phyloP scores from a whole-genome alignment of 1,284 basidiomycete species.

The Leccinum griseonigrum region DNA sequence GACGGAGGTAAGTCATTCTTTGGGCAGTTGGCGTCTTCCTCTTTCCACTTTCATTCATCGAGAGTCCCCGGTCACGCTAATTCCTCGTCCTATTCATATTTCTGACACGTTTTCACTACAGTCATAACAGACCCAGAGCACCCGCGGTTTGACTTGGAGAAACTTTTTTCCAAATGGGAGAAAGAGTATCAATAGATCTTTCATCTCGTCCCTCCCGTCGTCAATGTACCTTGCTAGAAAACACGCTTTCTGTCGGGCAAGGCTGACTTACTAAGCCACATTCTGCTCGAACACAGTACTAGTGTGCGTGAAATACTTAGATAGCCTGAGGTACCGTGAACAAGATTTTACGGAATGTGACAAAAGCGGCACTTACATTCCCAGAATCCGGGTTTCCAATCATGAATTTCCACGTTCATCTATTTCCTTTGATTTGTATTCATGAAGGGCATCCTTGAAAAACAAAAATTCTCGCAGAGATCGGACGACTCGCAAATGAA shows the following conservation, averaged over 20 bases:
- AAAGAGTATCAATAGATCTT: slow-evolving; percentile 48
- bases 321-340: slow-evolving; percentile 5
- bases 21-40: background rate
- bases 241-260: slow-evolving; percentile 13
- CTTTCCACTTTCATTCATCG: background rate
- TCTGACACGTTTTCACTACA: slow-evolving; percentile 35
- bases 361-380: background rate
- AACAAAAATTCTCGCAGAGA: background rate
- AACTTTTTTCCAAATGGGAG: slow-evolving; percentile 79
- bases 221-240: slow-evolving; percentile 32
- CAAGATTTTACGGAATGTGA: slow-evolving; percentile 1
- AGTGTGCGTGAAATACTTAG: slow-evolving; percentile 14
- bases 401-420: background rate
- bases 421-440: background rate
- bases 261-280: slow-evolving; percentile 9
- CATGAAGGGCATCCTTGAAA: background rate
- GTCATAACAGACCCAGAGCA: slow-evolving; percentile 93
- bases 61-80: background rate
- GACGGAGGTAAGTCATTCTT: slow-evolving; percentile 46
- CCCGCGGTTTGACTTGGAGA: slow-evolving; percentile 96
- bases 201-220: slow-evolving; percentile 8
- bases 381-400: background rate
- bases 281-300: background rate
- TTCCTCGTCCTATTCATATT: background rate
- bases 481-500: background rate